phyloP scores from a whole-genome alignment of 768 basidiomycete genomes.

The Tylopilus sp. region DNA sequence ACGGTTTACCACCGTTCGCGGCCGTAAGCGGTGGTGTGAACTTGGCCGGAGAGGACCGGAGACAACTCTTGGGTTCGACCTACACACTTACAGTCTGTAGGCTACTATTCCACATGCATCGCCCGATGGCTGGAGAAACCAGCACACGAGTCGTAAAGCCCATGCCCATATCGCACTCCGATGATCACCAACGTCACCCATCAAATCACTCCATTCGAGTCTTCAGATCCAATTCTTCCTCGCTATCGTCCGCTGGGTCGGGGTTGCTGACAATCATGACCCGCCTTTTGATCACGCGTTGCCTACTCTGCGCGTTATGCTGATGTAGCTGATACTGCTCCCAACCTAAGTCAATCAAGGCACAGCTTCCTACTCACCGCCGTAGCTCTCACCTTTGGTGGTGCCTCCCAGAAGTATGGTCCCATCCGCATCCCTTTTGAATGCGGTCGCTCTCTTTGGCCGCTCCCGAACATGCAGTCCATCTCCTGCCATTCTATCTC shows the following conservation, averaged over 20 bases:
- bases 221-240: slow-evolving; percentile 20
- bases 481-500: slow-evolving; percentile 26
- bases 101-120: neutral
- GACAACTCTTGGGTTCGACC: neutral
- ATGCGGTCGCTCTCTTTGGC: slow-evolving; percentile 10
- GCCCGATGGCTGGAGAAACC: neutral
- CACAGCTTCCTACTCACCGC: neutral
- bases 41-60: slow-evolving; percentile 27
- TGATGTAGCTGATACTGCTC: slow-evolving; percentile 11
- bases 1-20: slow-evolving; percentile 20
- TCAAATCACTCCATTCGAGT: slow-evolving; percentile 5
- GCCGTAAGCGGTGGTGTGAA: slow-evolving; percentile 24
- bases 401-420: slow-evolving; percentile 8
- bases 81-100: neutral
- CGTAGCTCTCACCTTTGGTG: slow-evolving; percentile 17
- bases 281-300: slow-evolving; percentile 21
- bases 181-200: neutral
- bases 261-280: slow-evolving; percentile 30
- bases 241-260: slow-evolving; percentile 28
- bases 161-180: too few species aligned
- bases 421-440: slow-evolving; percentile 4
- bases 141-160: too few species aligned
- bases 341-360: slow-evolving; percentile 7
- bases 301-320: slow-evolving; percentile 13
- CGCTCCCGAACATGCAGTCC: slow-evolving; percentile 20